These are phyloP conservation scores for Talaromyces proteolyticus DNA, from an alignment of 495 filamentous ascomycete genomes.

Conservation along the genomic window DNA sequence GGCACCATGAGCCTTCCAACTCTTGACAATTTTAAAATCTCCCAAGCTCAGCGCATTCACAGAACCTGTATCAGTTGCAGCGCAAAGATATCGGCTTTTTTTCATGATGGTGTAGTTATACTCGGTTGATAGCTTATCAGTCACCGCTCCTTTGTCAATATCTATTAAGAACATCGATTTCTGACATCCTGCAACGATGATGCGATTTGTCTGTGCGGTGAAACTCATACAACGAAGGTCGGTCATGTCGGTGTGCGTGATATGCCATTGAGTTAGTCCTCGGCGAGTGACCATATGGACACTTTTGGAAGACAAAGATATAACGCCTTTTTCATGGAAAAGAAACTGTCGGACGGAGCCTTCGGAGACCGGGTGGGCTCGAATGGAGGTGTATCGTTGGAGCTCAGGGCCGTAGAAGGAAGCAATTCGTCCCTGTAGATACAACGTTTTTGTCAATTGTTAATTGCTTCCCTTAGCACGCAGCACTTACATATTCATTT, in stretches of 20 bases:
- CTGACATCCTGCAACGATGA: slow-evolving; percentile 83
- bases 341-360: slow-evolving; percentile 73
- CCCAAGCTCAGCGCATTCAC: slow-evolving; percentile 80
- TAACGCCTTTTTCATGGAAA: slow-evolving; percentile 79
- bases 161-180: slow-evolving; percentile 86
- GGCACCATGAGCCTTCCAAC: slow-evolving; percentile 81
- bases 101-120: slow-evolving; percentile 87
- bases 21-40: slow-evolving; percentile 70
- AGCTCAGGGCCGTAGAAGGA: slow-evolving; percentile 83
- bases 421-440: slow-evolving; percentile 64
- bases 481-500: slow-evolving; percentile 71
- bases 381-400: slow-evolving; percentile 72
- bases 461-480: background rate
- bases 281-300: slow-evolving; percentile 81
- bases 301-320: slow-evolving; percentile 69
- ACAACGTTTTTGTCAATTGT: background rate
- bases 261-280: slow-evolving; percentile 80
- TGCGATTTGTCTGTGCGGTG: slow-evolving; percentile 75
- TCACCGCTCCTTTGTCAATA: slow-evolving; percentile 74
- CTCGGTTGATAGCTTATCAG: slow-evolving; percentile 66
- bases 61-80: slow-evolving; percentile 75
- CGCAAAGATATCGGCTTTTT: slow-evolving; percentile 82
- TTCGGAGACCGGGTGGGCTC: slow-evolving; percentile 59
- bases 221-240: slow-evolving; percentile 92
- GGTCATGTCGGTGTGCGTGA: slow-evolving; percentile 69